These are phyloP conservation scores for Stipa capillata DNA, from an alignment of 176 grass and related monocot species.

Conservation along the genomic window DNA sequence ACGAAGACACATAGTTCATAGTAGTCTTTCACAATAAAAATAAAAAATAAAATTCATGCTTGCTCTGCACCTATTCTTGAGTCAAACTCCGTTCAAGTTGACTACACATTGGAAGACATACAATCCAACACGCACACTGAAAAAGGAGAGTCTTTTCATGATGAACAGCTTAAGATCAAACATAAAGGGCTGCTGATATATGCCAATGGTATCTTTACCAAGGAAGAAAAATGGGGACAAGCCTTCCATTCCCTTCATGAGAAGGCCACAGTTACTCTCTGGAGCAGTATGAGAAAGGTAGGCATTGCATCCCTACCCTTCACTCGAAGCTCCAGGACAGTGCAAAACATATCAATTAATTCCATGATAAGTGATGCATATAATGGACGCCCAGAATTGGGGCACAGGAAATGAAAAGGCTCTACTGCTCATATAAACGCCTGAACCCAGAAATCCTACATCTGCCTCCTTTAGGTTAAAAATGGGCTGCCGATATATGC, in stretches of 20 bases:
- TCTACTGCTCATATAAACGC: neutral
- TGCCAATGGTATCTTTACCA: conserved; percentile 18
- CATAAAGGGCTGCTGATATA: neutral
- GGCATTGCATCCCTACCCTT: conserved; percentile 30
- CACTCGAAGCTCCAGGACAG: too few relatives aligned
- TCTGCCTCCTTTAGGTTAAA: neutral
- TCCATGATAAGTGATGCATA: neutral
- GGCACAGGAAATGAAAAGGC: neutral
- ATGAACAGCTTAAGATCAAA: neutral
- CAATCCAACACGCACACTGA: neutral
- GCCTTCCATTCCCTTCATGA: neutral
- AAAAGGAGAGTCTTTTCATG: neutral
- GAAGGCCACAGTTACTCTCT: conserved; percentile 21
- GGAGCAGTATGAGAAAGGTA: conserved; percentile 49
- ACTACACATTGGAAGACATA: neutral
- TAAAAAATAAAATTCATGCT: neutral
- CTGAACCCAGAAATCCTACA: neutral
- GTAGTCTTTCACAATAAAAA: neutral
- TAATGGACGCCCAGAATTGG: neutral
- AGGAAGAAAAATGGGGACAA: neutral
- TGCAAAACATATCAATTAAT: neutral
- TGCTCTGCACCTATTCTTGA: neutral
- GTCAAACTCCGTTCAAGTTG: neutral
- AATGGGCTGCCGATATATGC: conserved; percentile 2
- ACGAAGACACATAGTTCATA: neutral